Evolutionary conservation across 257 asterid genomes (phyloP), one percentile per base, ranked within the genome.

Genomic region (Jacaranda mimosifolia): DNA sequence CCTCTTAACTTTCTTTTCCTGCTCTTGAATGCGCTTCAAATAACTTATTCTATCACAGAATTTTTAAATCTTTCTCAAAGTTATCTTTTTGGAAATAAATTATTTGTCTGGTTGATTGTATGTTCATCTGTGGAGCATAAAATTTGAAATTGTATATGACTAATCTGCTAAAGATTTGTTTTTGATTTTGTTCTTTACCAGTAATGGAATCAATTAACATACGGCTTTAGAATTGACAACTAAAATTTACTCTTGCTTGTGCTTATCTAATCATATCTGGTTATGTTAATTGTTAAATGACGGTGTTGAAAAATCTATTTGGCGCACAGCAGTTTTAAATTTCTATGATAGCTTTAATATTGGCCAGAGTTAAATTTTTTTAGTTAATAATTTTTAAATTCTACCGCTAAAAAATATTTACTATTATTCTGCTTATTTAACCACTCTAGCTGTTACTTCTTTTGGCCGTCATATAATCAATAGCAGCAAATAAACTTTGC

Each of bases 201-300:
- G 63, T 60, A 69, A 43, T 26, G 8, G 67, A 45, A 38, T 21
- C 8, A 57, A 53, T 64, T 49, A 55, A 14, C 19, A 48, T 40
- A 35, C 59, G 69, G n/a, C 8, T 59, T 48, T 65, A 43, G 63
- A 38, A 45, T 18, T 32, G 15, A 70, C 42, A 8, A 11, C 51
- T 53, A 64, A 77, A 17, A n/a, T 72, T 8, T 58, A 46, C 19
- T 19, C 42, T 36, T 66, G 51, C n/a, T 46, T 38, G 19, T 59
- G 68, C 32, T 39, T 38, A 51, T 73, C 11, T 21, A 40, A 40
- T 48, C 9, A 58, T 75, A 42, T 19, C 26, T 65, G 36, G 42
- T 35, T 57, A 19, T 65, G 70, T 39, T 77, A 52, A 21, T 49
- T 79, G 56, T 74, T 63, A 73, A 64, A 11, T n/a, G n/a, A n/a